Base-by-base conservation (phyloP, 75 land plant species). In the Picea sitchensis region DNA sequence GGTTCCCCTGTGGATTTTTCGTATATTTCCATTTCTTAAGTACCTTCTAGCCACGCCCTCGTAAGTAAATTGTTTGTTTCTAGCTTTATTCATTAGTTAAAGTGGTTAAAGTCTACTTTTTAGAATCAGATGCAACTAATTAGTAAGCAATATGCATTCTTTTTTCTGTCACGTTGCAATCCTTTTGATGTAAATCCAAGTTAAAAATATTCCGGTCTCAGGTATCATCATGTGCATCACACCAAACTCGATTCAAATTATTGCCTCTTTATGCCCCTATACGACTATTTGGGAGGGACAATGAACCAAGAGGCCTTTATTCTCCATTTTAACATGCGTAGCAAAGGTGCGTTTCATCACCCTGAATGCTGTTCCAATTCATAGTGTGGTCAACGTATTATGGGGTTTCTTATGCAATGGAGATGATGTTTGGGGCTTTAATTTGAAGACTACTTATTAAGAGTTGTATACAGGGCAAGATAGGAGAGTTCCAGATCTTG, bases 181-280 rank as follows among this genome's bases (percentile, higher is more conserved):
- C 54, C 5, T 65, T 65, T 12, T n/a, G 11, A 47, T 34, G 32
- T 32, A 65, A 13, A 30, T 65, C 4, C 5, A 32, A 65, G 15
- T 34, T 31, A 67, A 5, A 67, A 32, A 21, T 63, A 63, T 23
- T 63, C 65, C 26, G 30, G 3, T 6, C 65, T 31, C 82, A 86
- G 88, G 76, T 83, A 83, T 76, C 86, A 86, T 58, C 77, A 82
- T 26, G 34, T 83, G 38, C 86, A 86, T 57, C 88, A 83, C 62
- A 75, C 76, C 12, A 76, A 75, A 18, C 58, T 84, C 3, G 65
- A 86, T 31, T 80, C 86, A 6, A 86, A 86, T 60, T 86, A 84
- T 56, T 81, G 87, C 51, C 86, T 83, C 6, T 86, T 86, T 78
- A 83, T 86, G 86, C 88, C 88, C 8, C 6, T 86, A n/a, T 86